A percentile compares a stretch with the other conserved stretches of the same genome.
Conservation (phyloP, 1,139 yeast genomes). For the Suhomyces atakaporum region DNA sequence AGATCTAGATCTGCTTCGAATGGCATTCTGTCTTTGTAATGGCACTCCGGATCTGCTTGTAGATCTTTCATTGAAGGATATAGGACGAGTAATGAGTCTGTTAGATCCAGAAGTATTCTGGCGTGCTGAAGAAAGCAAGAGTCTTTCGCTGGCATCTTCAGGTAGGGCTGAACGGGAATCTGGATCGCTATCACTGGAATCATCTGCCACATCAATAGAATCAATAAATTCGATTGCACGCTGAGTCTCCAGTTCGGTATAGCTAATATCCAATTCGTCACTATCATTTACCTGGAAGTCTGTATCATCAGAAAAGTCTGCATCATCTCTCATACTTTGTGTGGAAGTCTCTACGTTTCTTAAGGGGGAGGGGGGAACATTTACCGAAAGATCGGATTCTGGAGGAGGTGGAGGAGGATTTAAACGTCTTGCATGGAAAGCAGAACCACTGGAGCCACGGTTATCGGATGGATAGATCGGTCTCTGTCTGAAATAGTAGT, state of each 20-base stretch:
- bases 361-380: constrained; percentile 6
- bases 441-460: neutral
- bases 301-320: constrained; percentile 6
- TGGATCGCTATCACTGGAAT: constrained; percentile 11
- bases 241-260: constrained; percentile 11
- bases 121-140: constrained; percentile 33
- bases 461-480: constrained; percentile 1
- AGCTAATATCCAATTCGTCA: constrained; percentile 3
- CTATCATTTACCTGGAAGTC: no score
- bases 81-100: constrained; percentile 11
- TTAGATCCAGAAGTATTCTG: constrained; percentile 20
- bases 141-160: constrained; percentile 24
- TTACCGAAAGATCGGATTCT: constrained; percentile 7
- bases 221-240: constrained; percentile 13
- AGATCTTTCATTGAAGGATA: constrained; percentile 6
- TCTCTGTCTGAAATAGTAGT: constrained; percentile 15
- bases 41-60: constrained; percentile 13
- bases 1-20: constrained; percentile 9
- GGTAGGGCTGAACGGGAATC: no score
- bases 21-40: constrained; percentile 20
- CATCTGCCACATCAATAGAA: constrained; percentile 11
- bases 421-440: constrained; percentile 1
- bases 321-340: neutral
- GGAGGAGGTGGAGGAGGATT: constrained; percentile 4
- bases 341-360: constrained; percentile 1